Evolutionary conservation across 2,329 filamentous ascomycete genomes (phyloP).

Genomic region (Cladosporium sp.): DNA sequence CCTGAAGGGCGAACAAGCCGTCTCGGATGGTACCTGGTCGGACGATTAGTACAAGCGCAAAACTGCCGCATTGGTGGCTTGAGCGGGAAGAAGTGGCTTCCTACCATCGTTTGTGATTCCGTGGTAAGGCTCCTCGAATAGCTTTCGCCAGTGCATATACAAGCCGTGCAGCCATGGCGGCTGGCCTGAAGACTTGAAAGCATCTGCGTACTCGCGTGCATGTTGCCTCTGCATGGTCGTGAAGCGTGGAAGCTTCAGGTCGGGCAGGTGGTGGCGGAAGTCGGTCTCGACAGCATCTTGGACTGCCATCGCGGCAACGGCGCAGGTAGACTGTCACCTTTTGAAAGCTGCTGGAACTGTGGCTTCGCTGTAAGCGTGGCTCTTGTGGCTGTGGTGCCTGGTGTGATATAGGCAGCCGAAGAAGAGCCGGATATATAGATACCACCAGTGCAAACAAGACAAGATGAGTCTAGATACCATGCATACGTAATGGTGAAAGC

Average conservation of each 20-base stretch:
- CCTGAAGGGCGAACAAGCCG: constrained; percentile 42
- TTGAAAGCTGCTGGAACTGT: too few relatives aligned
- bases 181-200: constrained; percentile 16
- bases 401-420: too few relatives aligned
- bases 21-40: constrained; percentile 21
- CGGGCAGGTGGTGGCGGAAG: neutral
- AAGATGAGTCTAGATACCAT: too few relatives aligned
- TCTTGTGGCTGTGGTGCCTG: too few relatives aligned
- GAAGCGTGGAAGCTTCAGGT: neutral
- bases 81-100: constrained; percentile 11
- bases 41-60: neutral
- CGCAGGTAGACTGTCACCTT: too few relatives aligned
- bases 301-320: neutral
- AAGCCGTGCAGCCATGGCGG: neutral
- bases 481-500: too few relatives aligned
- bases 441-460: too few relatives aligned
- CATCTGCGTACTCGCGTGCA: constrained; percentile 9
- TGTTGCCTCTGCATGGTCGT: constrained; percentile 1
- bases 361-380: too few relatives aligned
- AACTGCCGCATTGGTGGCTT: neutral
- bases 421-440: too few relatives aligned
- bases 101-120: constrained; percentile 66
- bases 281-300: neutral
- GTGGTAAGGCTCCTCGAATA: constrained; percentile 59
- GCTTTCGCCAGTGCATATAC: constrained; percentile 21